Conservation (phyloP, 106 monocot species). For the Dendrobium huoshanense region DNA sequence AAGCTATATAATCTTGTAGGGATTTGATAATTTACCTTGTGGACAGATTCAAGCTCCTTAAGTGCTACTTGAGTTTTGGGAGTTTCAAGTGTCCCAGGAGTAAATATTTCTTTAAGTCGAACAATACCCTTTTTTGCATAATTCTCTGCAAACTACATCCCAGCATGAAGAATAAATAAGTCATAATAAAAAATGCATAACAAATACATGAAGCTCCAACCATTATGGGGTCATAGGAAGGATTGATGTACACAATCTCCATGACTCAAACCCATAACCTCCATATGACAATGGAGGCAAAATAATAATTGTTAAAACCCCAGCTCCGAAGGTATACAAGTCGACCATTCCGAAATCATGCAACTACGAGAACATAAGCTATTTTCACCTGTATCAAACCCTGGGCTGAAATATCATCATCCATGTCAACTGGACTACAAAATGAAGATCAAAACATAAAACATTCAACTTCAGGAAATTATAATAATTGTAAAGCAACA, state of each 20-base stretch:
- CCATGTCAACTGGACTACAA: slow-evolving; percentile 85
- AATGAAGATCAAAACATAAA: slow-evolving; percentile 8
- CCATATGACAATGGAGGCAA: too few relatives aligned
- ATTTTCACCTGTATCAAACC: slow-evolving; percentile 65
- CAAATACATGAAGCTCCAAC: background rate
- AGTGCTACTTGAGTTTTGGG: slow-evolving; percentile 69
- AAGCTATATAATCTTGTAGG: background rate
- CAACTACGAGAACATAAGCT: background rate
- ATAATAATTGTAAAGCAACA: background rate
- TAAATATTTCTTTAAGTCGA: slow-evolving; percentile 80
- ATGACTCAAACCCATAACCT: too few relatives aligned
- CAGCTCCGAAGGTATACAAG: too few relatives aligned
- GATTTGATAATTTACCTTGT: slow-evolving; percentile 53
- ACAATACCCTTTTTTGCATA: slow-evolving; percentile 85
- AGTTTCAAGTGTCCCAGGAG: slow-evolving; percentile 57
- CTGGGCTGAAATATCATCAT: slow-evolving; percentile 79
- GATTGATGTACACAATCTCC: background rate
- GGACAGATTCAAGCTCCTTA: slow-evolving; percentile 90
- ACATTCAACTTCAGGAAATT: background rate
- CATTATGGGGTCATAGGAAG: background rate
- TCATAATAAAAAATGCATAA: background rate
- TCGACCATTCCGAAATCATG: slow-evolving; percentile 1
- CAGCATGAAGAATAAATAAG: background rate
- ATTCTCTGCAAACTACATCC: slow-evolving; percentile 74
- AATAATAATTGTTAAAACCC: too few relatives aligned